Base-by-base conservation (phyloP, 768 basidiomycete species). In the Tylopilus subfusipes region DNA sequence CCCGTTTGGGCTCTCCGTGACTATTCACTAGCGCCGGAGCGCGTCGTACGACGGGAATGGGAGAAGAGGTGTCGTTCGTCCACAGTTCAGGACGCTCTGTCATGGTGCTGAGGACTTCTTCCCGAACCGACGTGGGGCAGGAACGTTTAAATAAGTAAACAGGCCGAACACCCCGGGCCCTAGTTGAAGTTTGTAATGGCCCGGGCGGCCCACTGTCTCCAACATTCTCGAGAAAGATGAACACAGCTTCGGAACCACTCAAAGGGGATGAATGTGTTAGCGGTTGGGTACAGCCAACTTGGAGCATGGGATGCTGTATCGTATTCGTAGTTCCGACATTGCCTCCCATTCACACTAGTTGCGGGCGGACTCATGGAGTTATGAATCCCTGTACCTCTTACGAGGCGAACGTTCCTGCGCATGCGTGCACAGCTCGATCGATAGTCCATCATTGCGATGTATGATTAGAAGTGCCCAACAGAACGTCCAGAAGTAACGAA, bases 11-110 rank as follows among this genome's bases (percentile, higher is more conserved):
- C 27, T 69, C 65, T 36, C 66, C 63, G 21, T 68, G 68, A 56
- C 64, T 68, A n/a, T 67, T 66, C 34, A 70, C 54, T 43, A 78
- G 55, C 49, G 66, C 71, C 13, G 68, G 68, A 2, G 77, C 76
- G n/a, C 78, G 70, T 46, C 66, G 72, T 5, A 79, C 61, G 29
- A 67, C 54, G 16, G 67, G 69, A 30, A 34, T 54, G 16, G 66
- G 56, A n/a, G 14, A 2, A n/a, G 14, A 2, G 38, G 42, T 22
- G 19, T 47, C 44, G 49, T 50, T 50, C 31, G 16, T 22, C 36
- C 52, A 25, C 16, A 8, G n/a, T 12, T 43, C 48, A 24, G 22
- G 7, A 7, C 34, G 38, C 16, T 58, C 57, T 51, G 55, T 14
- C 59, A 67, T 63, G 43, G 13, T 50, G n/a, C 7, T n/a, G 46